A percentile compares a stretch with the other conserved stretches of the same genome.
Conservation (phyloP, 2,329 filamentous ascomycete species). For the Ramichloridium luteum region DNA sequence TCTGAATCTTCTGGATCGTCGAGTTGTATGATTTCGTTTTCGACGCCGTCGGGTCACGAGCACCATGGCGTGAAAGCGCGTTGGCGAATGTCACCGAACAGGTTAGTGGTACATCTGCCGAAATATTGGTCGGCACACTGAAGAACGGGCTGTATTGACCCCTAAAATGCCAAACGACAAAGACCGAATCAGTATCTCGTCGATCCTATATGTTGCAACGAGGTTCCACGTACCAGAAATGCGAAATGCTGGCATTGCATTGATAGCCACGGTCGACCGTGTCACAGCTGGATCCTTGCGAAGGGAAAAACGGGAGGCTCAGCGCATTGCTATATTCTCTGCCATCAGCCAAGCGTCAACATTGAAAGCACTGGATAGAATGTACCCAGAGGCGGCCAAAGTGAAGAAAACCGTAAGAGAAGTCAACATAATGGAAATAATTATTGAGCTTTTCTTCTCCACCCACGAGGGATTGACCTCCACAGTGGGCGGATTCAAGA, state of each 20-base stretch:
- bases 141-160: slow-evolving; percentile 85
- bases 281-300: too few relatives aligned
- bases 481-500: too few relatives aligned
- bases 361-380: too few relatives aligned
- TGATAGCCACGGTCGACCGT: slow-evolving; percentile 41
- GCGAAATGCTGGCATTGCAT: slow-evolving; percentile 50
- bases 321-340: too few relatives aligned
- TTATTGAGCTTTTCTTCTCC: too few relatives aligned
- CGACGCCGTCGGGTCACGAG: slow-evolving; percentile 60
- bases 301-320: too few relatives aligned
- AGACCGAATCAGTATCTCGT: too few relatives aligned
- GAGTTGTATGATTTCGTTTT: slow-evolving; percentile 54
- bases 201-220: too few relatives aligned
- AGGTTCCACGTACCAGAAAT: slow-evolving; percentile 45
- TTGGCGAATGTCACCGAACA: slow-evolving; percentile 72
- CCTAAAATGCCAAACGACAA: slow-evolving; percentile 3
- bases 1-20: slow-evolving; percentile 55
- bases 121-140: slow-evolving; percentile 55
- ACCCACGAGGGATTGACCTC: too few relatives aligned
- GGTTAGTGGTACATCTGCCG: slow-evolving; percentile 46
- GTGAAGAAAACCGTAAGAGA: too few relatives aligned
- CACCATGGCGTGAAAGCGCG: slow-evolving; percentile 72
- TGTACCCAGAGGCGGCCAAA: too few relatives aligned
- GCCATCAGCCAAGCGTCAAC: not conserved
- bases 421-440: too few relatives aligned